These are phyloP conservation scores for Achaetomiella virescens DNA, from an alignment of 495 filamentous ascomycete genomes.

Conservation along the genomic window DNA sequence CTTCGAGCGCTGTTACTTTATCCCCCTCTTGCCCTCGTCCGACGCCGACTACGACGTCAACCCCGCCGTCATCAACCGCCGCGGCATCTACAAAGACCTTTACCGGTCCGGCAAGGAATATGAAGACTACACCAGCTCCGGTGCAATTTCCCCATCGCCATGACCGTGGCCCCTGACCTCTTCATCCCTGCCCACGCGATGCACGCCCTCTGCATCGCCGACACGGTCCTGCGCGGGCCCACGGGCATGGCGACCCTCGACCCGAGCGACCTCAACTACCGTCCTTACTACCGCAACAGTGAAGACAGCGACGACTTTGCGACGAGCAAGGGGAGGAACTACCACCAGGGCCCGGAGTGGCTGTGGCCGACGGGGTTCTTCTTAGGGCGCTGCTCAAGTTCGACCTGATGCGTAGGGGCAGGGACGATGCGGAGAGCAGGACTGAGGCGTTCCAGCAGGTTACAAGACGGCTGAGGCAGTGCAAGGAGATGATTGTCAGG, in stretches of 20 bases:
- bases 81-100: conserved; percentile 97
- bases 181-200: conserved; percentile 75
- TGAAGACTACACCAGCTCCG: conserved; percentile 96
- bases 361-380: conserved; percentile 98
- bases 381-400: conserved; percentile 86
- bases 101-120: conserved; percentile 89
- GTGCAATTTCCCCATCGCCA: conserved; percentile 90
- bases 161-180: conserved; percentile 85
- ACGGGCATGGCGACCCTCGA: conserved; percentile 95
- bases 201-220: conserved; percentile 67
- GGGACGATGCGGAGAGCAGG: conserved; percentile 51
- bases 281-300: conserved; percentile 87
- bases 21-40: conserved; percentile 62
- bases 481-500: conserved; percentile 67
- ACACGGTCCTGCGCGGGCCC: conserved; percentile 73
- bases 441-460: conserved; percentile 92
- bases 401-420: conserved; percentile 67
- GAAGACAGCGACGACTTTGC: conserved; percentile 86
- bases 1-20: conserved; percentile 87
- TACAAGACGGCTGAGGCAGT: conserved; percentile 71
- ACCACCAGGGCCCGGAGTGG: conserved; percentile 99
- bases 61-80: conserved; percentile 67
- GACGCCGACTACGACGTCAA: conserved; percentile 78
- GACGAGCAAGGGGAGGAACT: conserved; percentile 89
- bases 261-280: conserved; percentile 84